Evolutionary conservation across 768 basidiomycete species (phyloP), one percentile per base, ranked within the genome.

Genomic region (Amanita thiersii): DNA sequence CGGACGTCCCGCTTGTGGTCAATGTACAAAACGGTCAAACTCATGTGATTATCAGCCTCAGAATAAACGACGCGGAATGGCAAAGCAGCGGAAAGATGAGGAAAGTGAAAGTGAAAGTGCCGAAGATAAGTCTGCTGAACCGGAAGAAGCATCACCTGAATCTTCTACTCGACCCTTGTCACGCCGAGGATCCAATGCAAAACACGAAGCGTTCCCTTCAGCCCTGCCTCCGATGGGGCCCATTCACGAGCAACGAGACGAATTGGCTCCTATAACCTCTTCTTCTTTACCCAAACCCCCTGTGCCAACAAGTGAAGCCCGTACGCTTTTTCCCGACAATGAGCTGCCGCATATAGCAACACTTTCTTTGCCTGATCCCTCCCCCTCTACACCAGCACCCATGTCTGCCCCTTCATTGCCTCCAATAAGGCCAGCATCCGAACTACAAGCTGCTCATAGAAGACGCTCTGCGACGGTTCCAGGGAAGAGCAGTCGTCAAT

Each of bases 11-110:
- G 81, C 86, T 10, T 90, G 87, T 56, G 68, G 76, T 35, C 87
- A 90, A 57, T 90, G 87, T 56, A 63, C 78, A 46, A 88, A 89
- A 59, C 77, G 87, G 37, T 74, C 73, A 35, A 78, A 87, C 51
- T 62, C 76, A 11, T 90, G 87, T 59, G 86, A 88, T 55, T 90
- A 89, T 50, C 79, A 77, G 74, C 77, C 79, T 11, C 79, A 75
- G 50, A 78, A 76, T 60, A 87, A 84, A 58, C 79, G 84, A 25
- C 79, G 86, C 39, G 77, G 77, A 33, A 73, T 72, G 23, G 55
- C 68, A 36, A 64, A 70, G 47, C 69, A 73, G 52, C 72, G 75
- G 50, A 75, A 76, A 53, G 77, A 70, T 48, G 79, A 77, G 44
- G 81, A 81, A 42, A 79, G 77, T 47, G 84, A 82, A 31, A 76